A percentile compares a stretch with the other conserved stretches of the same genome.
phyloP scores from a whole-genome alignment of 495 filamentous ascomycete species.

The Neurospora intermedia region DNA sequence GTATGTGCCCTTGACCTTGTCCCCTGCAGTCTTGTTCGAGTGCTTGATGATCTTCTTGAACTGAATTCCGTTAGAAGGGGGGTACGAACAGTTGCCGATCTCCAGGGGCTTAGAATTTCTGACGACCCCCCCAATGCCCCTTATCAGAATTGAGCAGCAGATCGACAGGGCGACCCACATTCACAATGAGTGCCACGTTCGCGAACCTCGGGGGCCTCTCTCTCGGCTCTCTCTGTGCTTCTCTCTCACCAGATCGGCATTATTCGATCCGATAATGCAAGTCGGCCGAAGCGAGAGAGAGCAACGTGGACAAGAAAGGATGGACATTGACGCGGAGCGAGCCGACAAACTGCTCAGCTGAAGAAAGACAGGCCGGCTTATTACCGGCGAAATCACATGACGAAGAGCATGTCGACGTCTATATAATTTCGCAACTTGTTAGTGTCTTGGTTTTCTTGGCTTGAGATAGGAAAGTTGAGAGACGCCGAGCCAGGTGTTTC shows the following conservation, averaged over 20 bases:
- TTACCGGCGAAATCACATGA: constrained; percentile 26
- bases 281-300: neutral
- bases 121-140: neutral
- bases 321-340: neutral
- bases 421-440: neutral
- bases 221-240: neutral
- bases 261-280: neutral
- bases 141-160: neutral
- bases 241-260: neutral
- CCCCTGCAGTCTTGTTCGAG: neutral
- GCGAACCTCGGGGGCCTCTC: neutral
- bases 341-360: neutral
- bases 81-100: neutral
- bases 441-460: neutral
- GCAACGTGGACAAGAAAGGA: neutral
- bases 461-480: neutral
- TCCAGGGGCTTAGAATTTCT: neutral
- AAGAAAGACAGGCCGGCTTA: neutral
- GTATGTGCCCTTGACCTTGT: neutral
- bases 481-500: neutral
- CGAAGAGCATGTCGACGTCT: constrained; percentile 36
- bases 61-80: neutral
- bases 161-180: neutral
- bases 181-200: neutral
- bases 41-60: neutral